These are phyloP conservation scores for Paulownia fortunei DNA, from an alignment of 257 asterid species.

Conservation along the genomic window DNA sequence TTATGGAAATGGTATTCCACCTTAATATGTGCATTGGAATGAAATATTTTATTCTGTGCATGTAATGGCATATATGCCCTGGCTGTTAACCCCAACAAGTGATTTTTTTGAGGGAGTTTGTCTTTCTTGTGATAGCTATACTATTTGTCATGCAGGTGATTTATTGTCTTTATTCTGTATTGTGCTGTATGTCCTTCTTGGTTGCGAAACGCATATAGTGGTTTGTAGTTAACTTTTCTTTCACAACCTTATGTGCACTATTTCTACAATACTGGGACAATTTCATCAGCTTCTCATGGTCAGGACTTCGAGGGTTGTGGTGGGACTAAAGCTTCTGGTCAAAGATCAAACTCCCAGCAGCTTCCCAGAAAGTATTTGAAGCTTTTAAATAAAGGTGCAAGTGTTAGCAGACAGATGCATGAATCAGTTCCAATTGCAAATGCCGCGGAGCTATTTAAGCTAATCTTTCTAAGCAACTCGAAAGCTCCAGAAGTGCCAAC, in stretches of 20 bases:
- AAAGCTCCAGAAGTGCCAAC: constrained; percentile 72
- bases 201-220: constrained; percentile 29
- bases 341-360: constrained; percentile 53
- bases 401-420: constrained; percentile 52
- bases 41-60: constrained; percentile 1
- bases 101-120: background rate
- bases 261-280: constrained; percentile 25
- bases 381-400: constrained; percentile 52
- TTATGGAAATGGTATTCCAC: background rate
- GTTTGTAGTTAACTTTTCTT: constrained; percentile 26
- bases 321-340: constrained; percentile 54
- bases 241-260: constrained; percentile 35
- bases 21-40: constrained; percentile 21
- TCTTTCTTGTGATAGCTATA: background rate
- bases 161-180: constrained; percentile 14
- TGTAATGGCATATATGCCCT: constrained; percentile 10
- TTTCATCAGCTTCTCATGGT: constrained; percentile 38
- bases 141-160: background rate
- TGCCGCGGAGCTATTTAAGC: constrained; percentile 94
- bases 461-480: constrained; percentile 81
- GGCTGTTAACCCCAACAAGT: constrained; percentile 2
- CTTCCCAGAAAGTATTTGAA: constrained; percentile 59
- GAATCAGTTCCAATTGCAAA: constrained; percentile 92
- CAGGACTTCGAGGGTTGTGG: constrained; percentile 50
- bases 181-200: constrained; percentile 28